Base-by-base conservation (phyloP, 257 asterid species). In the Knoxia roxburghii region DNA sequence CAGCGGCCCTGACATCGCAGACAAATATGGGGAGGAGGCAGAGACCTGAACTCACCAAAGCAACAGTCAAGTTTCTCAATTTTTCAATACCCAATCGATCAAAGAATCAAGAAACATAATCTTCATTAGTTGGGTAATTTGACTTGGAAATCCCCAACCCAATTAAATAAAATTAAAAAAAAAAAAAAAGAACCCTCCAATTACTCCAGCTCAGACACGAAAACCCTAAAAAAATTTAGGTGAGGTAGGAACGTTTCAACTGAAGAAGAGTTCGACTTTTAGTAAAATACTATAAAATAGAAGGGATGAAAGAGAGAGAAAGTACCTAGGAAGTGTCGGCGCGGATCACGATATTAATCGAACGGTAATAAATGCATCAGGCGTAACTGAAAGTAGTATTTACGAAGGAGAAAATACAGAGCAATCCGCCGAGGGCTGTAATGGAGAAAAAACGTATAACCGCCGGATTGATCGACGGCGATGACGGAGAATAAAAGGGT, bases 1-100 rank as follows among this genome's bases (percentile, higher is more conserved):
- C 81, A 91, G 76, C 37, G 96, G 98, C 71, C 98, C 98, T 29
- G 98, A 89, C 96, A 89, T 89, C 64, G 69, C 73, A 72, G 73
- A 43, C 51, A 62, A 26, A 20, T 40, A 72, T 63, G 64, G 18
- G 46, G 45, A 57, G 55, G 40, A 46, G 1, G 23, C 46, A 33
- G 67, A 12, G 69, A 52, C 48, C 55, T 20, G 46, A 54, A 56
- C 46, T 56, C 39, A 35, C 23, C 50, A 26, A 14, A 58, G 68
- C 72, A 35, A 7, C 45, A 29, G 64, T 59, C 48, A 40, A 66
- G 24, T 61, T 59, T 0, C 17, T 39, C 56, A 67, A 46, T 50
- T 59, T 57, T 48, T 65, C 13, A 51, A 71, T 43, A 51, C 27
- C 64, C 35, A 48, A 71, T 53, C 40, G 56, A 37, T 41, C 79